Base-by-base conservation (phyloP, 768 basidiomycete species). In the Tephrocybe sp. region DNA sequence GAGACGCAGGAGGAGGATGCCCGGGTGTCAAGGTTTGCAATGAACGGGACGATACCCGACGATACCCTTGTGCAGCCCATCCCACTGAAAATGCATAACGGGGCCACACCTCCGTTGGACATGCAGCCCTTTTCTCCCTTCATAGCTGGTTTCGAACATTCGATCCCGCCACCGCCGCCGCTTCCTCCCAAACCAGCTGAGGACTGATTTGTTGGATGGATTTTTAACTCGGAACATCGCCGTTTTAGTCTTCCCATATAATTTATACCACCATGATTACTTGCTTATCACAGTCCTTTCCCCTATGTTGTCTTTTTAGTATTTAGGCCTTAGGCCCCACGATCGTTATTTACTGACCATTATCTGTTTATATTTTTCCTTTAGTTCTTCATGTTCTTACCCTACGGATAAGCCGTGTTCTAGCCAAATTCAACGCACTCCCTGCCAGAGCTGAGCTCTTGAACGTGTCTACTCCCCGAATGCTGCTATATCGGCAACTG, bases 1-100 rank as follows among this genome's bases (percentile, higher is more conserved):
- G 86, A 92, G 69, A 92, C 89, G 15, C 84, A 80, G 52, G 84
- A 85, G 56, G 88, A 85, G 56, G 87, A 92, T 56, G 69, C 77
- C 13, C 77, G 86, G 13, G 72, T 82, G 9, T 76, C 77, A 27
- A 65, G 67, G 38, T 63, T 67, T 36, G 72, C 70, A 26, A 60
- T 65, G 44, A 72, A 68, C 45, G 69, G 61, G 31, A 64, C 54
- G 18, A 58, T 55, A 25, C 66, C 62, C 9, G 39, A 57, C 37
- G 47, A 56, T 64, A 40, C 57, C 12, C 54, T 54, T 16, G 34
- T 40, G 9, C 60, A 55, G 37, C 53, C 61, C 9, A 44, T 50
- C 15, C 54, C 60, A 8, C 35, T 58, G 24, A 51, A 59, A 22
- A 16, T 44, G 41, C 44, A 9, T 22, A 50, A 50, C 12, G 19